Evolutionary conservation across 2,329 filamentous ascomycete genomes (phyloP), one percentile per base, ranked within the genome.

Genomic region (Aureobasidium mangrovei): DNA sequence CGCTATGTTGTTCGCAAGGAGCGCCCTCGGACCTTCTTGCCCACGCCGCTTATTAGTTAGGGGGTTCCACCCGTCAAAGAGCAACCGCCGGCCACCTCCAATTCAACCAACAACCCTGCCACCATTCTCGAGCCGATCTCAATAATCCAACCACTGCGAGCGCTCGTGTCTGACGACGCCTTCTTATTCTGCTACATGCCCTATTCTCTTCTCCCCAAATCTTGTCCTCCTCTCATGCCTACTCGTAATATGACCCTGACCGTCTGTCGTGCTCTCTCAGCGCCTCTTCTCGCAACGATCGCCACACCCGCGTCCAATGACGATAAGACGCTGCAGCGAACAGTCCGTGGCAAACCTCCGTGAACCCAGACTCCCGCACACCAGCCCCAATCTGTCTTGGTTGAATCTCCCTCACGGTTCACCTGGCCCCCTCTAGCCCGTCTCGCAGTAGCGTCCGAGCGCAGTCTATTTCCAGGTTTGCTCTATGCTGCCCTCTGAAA

Each of bases 331-430:
- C 47, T 38, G 47, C 42, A 38, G 47, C 47, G 42, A 52, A 41
- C 47, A 27, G 12, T 12, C 47, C 47, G 47, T 52, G 47, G 47
- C 47, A 52, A 52, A 41, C 47, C 39, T 52, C 36, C 38, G 47
- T 51, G 9, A 41, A 24, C 27, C 35, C 36, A 41, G 27, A 12
- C 36, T 49, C 46, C 36, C 36, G 35, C 36, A 32, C 35, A 28
- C 46, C 36, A 49, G n/a, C 28, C 46, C 46, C 36, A 12, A 32
- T 41, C 18, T 42, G 47, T 35, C 24, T 42, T 52, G 47, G 47
- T 52, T 52, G 47, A 52, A 52, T 52, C 47, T 52, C 47, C 38
- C 38, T 42, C 38, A n/a, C n/a, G n/a, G n/a, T n/a, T n/a, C n/a
- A 35, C n/a, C 36, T 52, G 36, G 35, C 46, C 46, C 46, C 36